A percentile compares a stretch with the other conserved stretches of the same genome.
These are phyloP conservation scores for Chlorella vulgaris DNA, from an alignment of 139 green algal species.

Conservation along the genomic window DNA sequence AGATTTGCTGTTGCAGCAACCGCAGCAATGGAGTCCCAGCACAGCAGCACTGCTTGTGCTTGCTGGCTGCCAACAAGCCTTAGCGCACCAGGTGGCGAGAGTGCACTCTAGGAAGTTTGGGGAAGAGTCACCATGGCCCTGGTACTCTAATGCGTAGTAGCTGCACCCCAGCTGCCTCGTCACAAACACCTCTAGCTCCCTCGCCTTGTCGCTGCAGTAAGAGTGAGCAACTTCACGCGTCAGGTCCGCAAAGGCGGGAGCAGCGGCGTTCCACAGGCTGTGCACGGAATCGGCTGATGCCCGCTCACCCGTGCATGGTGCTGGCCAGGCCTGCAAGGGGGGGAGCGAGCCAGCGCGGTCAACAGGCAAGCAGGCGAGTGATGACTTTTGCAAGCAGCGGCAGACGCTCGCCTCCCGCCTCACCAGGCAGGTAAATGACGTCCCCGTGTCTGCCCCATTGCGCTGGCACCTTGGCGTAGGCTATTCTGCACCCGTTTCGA, in stretches of 20 bases:
- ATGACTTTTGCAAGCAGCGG: background rate
- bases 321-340: slow-evolving; percentile 20
- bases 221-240: too few species aligned
- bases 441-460: slow-evolving; percentile 8
- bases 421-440: slow-evolving; percentile 15
- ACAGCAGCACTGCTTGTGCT: too few species aligned
- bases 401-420: background rate
- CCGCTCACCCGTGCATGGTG: slow-evolving; percentile 28
- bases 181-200: slow-evolving; percentile 14
- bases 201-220: slow-evolving; percentile 10
- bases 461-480: background rate
- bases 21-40: too few species aligned
- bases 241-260: background rate
- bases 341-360: too few species aligned
- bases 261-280: background rate
- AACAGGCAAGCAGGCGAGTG: background rate
- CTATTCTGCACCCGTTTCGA: slow-evolving; percentile 6
- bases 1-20: too few species aligned
- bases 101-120: slow-evolving; percentile 28
- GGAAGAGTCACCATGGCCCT: slow-evolving; percentile 21
- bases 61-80: too few species aligned
- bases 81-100: slow-evolving; percentile 33
- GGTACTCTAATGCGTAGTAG: slow-evolving; percentile 34
- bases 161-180: slow-evolving; percentile 23
- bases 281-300: background rate